Conservation (phyloP, 169 alveolate species). For the Cryptosporidium andersoni region DNA sequence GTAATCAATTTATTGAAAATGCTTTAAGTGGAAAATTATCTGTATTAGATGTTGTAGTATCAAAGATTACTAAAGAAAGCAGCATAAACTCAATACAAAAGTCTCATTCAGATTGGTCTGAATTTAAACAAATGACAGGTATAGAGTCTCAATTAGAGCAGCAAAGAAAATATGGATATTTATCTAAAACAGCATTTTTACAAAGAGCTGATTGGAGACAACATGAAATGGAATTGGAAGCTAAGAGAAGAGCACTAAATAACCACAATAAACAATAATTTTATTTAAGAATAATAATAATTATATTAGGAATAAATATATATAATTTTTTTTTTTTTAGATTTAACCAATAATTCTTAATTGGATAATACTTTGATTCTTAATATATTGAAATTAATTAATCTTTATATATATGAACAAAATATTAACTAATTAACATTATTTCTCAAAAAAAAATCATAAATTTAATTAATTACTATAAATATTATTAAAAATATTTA, state of each 20-base stretch:
- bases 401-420: too few species aligned
- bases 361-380: too few species aligned
- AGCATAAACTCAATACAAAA: conserved; percentile 56
- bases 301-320: too few species aligned
- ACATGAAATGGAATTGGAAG: conserved; percentile 55
- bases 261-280: not conserved
- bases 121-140: conserved; percentile 66
- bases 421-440: too few species aligned
- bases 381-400: too few species aligned
- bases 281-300: not conserved
- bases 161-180: conserved; percentile 64
- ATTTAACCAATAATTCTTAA: not conserved
- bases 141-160: conserved; percentile 56
- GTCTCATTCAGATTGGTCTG: conserved; percentile 67
- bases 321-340: not conserved
- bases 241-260: conserved; percentile 4
- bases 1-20: not conserved
- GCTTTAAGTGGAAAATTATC: conserved; percentile 8
- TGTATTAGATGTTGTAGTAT: conserved; percentile 29
- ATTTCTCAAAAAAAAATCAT: too few species aligned
- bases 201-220: conserved; percentile 66
- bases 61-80: not conserved
- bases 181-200: conserved; percentile 61
- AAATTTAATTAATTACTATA: too few species aligned
- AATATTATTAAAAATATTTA: too few species aligned